These are phyloP conservation scores for Dendrothele bispora DNA, from an alignment of 768 basidiomycete species.

Conservation along the genomic window DNA sequence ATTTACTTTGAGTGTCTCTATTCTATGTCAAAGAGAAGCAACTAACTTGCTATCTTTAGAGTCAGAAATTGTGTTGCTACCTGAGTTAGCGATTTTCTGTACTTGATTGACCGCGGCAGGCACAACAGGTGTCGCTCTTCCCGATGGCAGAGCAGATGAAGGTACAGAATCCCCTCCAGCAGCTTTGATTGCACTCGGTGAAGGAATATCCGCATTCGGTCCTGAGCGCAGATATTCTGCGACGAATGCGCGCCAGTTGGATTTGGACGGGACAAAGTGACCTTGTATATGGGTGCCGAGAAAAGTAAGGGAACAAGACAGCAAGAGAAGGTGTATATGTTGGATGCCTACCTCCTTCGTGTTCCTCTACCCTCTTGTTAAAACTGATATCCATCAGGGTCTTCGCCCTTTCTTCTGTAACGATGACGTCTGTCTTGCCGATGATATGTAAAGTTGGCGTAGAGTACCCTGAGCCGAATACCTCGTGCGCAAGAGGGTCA, in stretches of 20 bases:
- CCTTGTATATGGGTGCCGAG: slow-evolving; percentile 39
- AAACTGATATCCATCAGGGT: slow-evolving; percentile 53
- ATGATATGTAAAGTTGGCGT: slow-evolving; percentile 81
- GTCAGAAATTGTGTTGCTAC: no score
- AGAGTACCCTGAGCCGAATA: slow-evolving; percentile 52
- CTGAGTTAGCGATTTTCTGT: neutral
- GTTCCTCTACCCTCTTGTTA: slow-evolving; percentile 66
- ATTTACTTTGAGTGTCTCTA: neutral
- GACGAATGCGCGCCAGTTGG: slow-evolving; percentile 75
- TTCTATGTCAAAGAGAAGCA: neutral
- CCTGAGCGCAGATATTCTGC: slow-evolving; percentile 62
- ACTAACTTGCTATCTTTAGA: neutral
- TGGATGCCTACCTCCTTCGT: slow-evolving; percentile 72
- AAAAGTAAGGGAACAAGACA: neutral
- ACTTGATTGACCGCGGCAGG: neutral
- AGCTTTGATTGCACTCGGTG: slow-evolving; percentile 33
- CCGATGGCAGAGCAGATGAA: slow-evolving; percentile 44
- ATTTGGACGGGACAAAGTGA: slow-evolving; percentile 82
- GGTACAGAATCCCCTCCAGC: no score
- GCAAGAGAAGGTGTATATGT: no score
- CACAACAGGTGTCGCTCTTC: slow-evolving; percentile 43
- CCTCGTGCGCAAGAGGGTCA: slow-evolving; percentile 44
- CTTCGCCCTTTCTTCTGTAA: slow-evolving; percentile 66
- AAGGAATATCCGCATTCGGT: slow-evolving; percentile 45
- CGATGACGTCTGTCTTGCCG: slow-evolving; percentile 76